phyloP scores from a whole-genome alignment of 2,329 filamentous ascomycete genomes.

The Metarhizium humberi region DNA sequence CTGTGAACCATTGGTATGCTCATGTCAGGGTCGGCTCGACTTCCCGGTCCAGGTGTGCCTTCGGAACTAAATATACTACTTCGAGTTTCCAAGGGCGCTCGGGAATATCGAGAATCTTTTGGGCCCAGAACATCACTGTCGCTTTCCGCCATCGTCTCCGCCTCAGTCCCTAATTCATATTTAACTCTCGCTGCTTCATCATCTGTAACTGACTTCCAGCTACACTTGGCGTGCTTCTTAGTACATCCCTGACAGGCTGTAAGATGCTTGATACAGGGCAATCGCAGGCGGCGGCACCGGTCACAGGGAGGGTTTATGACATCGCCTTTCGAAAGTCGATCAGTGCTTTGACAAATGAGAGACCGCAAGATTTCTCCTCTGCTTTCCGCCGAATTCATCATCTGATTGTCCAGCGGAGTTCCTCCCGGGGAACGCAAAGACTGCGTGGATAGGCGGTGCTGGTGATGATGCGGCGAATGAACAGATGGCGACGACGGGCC shows the following conservation, averaged over 20 bases:
- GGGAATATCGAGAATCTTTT: neutral
- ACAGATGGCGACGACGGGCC: conserved; percentile 18
- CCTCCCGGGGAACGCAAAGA: conserved; percentile 9
- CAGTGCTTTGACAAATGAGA: conserved; percentile 66
- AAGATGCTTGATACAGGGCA: conserved; percentile 76
- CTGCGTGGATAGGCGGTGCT: conserved; percentile 1
- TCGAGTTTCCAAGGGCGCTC: neutral
- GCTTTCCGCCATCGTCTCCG: conserved; percentile 2
- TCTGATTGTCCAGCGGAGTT: conserved; percentile 17
- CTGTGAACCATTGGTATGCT: conserved; percentile 6
- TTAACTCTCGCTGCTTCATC: conserved; percentile 45
- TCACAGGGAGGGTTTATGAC: conserved; percentile 76
- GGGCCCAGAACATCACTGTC: conserved; percentile 9
- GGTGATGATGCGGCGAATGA: conserved; percentile 13
- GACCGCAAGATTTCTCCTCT: conserved; percentile 28
- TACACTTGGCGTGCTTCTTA: conserved; percentile 82
- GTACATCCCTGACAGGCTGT: conserved; percentile 83
- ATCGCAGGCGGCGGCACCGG: conserved; percentile 67
- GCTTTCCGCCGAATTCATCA: conserved; percentile 13
- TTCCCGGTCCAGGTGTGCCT: conserved; percentile 4
- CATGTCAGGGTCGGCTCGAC: conserved; percentile 7
- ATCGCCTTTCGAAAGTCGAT: conserved; percentile 64
- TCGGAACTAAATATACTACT: neutral
- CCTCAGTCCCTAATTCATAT: conserved; percentile 15
- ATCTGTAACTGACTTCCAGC: conserved; percentile 72